Evolutionary conservation across 2,329 filamentous ascomycete genomes (phyloP).

Genomic region (Sporothrix phasma): DNA sequence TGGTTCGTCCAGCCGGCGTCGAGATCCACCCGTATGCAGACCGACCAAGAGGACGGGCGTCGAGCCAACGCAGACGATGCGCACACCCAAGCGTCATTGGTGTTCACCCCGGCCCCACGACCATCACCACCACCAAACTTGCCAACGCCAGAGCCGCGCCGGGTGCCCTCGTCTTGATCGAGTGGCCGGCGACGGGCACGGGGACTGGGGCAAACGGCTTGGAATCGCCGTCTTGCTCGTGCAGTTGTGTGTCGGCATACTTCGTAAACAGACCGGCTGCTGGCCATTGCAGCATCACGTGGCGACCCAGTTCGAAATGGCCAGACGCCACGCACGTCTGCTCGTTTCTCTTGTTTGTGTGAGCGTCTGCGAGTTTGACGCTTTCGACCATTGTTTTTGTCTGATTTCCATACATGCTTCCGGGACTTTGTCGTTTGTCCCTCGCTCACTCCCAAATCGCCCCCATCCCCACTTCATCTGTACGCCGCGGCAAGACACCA

Average conservation of each 20-base stretch:
- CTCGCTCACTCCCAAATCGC: neutral
- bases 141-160: neutral
- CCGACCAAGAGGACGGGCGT: too few species aligned
- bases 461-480: neutral
- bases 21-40: too few species aligned
- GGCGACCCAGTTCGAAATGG: too few species aligned
- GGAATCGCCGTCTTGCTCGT: neutral
- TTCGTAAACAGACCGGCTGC: constrained; percentile 2
- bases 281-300: constrained; percentile 4
- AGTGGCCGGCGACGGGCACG: too few species aligned
- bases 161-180: too few species aligned
- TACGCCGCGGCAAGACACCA: neutral
- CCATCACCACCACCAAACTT: neutral
- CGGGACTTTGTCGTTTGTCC: neutral
- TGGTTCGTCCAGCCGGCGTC: too few species aligned
- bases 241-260: constrained; percentile 11
- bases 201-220: neutral
- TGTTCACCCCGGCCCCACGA: neutral
- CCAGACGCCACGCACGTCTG: too few species aligned
- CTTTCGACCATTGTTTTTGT: too few species aligned
- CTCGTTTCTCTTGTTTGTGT: too few species aligned
- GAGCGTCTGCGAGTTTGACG: too few species aligned
- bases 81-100: neutral
- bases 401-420: too few species aligned
- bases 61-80: too few species aligned